Conservation (phyloP, 805 yeast species). For the Wickerhamomyces bisporus region DNA sequence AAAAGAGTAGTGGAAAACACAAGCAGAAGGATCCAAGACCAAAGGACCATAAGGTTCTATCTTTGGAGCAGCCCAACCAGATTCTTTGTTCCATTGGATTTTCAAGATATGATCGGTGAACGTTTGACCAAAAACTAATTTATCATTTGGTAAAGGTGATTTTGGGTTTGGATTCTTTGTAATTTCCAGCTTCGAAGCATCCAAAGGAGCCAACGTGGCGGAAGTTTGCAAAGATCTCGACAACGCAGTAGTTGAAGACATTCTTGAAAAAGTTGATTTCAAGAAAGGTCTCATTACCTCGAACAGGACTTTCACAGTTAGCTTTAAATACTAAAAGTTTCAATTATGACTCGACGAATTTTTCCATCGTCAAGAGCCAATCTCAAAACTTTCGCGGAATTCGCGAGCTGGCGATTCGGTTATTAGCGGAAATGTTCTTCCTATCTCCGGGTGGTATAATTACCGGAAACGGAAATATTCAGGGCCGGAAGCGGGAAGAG, state of each 20-base stretch:
- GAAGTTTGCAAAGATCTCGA: slow-evolving; percentile 9
- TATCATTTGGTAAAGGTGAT: slow-evolving; percentile 49
- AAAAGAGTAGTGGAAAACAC: slow-evolving; percentile 92
- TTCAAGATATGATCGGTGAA: slow-evolving; percentile 89
- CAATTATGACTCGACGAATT: background rate
- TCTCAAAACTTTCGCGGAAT: no score
- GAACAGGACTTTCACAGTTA: no score
- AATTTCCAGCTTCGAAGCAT: slow-evolving; percentile 49
- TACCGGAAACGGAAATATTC: no score
- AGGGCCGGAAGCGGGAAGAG: background rate
- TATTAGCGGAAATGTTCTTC: background rate
- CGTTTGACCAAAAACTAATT: slow-evolving; percentile 63
- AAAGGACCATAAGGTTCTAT: slow-evolving; percentile 82
- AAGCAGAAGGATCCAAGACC: slow-evolving; percentile 76
- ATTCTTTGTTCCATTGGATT: slow-evolving; percentile 69
- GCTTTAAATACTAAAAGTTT: no score
- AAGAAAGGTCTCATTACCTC: slow-evolving; percentile 3
- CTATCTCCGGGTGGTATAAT: no score
- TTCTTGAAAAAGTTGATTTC: slow-evolving; percentile 1
- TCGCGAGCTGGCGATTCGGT: background rate
- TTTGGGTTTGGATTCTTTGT: slow-evolving; percentile 46
- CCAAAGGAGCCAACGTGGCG: slow-evolving; percentile 36
- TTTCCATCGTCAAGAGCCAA: no score
- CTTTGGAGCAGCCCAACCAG: slow-evolving; percentile 88
- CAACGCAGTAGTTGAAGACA: slow-evolving; percentile 1